phyloP scores from a whole-genome alignment of 192 early-diverging fungal genomes.

The Coemansia sp. region DNA sequence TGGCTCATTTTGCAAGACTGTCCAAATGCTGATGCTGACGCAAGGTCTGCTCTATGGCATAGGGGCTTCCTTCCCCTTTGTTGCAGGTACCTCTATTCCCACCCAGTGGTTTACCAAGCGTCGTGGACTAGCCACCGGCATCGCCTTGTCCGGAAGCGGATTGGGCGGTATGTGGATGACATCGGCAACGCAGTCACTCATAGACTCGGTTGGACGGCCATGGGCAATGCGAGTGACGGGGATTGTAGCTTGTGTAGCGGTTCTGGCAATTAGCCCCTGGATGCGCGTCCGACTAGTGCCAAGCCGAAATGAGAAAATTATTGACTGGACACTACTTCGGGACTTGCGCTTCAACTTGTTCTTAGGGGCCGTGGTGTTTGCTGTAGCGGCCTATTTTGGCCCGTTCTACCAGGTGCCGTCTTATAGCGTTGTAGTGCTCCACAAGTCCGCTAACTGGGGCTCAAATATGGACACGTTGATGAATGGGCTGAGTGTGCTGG shows the following conservation, averaged over 20 bases:
- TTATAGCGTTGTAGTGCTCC: conserved; percentile 46
- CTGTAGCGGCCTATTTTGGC: conserved; percentile 48
- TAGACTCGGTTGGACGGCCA: conserved; percentile 44
- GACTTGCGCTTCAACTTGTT: conserved; percentile 44
- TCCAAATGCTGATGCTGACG: conserved; percentile 48
- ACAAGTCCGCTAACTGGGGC: conserved; percentile 48
- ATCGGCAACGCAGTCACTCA: conserved; percentile 48
- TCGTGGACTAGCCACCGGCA: conserved; percentile 55
- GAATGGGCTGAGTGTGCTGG: conserved; percentile 48
- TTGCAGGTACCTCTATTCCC: conserved; percentile 48
- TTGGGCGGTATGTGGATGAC: conserved; percentile 58
- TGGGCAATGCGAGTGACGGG: conserved; percentile 59
- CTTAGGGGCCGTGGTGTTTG: conserved; percentile 36
- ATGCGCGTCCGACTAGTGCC: conserved; percentile 51
- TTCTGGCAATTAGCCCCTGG: conserved; percentile 48
- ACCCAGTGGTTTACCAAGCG: conserved; percentile 54
- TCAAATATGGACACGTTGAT: conserved; percentile 54
- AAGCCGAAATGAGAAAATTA: conserved; percentile 27
- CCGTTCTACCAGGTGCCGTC: conserved; percentile 53
- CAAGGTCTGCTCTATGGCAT: conserved; percentile 54
- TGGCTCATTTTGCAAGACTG: conserved; percentile 42
- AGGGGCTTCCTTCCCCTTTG: conserved; percentile 54
- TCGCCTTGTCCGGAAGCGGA: conserved; percentile 55
- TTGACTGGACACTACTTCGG: conserved; percentile 44
- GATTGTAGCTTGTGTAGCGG: conserved; percentile 36